These are phyloP conservation scores for Akebia trifoliata DNA, from an alignment of 164 flowering plant genomes.

Conservation along the genomic window DNA sequence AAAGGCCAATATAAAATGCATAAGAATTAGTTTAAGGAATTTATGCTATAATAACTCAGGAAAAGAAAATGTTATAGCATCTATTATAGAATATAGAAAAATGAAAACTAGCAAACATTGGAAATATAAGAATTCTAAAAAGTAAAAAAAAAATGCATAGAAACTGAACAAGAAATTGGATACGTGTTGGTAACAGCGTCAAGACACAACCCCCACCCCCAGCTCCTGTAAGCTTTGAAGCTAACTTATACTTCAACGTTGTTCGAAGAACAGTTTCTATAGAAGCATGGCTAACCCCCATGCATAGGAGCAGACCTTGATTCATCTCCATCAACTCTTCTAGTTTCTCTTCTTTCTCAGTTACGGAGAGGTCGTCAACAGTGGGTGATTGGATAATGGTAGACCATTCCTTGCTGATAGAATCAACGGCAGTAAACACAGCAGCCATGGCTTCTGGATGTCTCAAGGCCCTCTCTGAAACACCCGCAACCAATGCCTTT, in stretches of 20 bases:
- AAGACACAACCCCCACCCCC: slow-evolving; percentile 99
- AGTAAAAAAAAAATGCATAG: slow-evolving; percentile 1
- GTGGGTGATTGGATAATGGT: slow-evolving; percentile 56
- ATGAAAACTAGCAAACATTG: background rate
- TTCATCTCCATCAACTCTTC: slow-evolving; percentile 95
- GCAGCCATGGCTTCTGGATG: slow-evolving; percentile 74
- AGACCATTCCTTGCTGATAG: slow-evolving; percentile 78
- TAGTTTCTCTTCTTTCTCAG: slow-evolving; percentile 71
- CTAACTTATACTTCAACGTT: slow-evolving; percentile 72
- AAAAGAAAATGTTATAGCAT: background rate
- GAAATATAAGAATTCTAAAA: background rate
- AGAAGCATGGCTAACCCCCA: slow-evolving; percentile 95
- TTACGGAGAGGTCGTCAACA: slow-evolving; percentile 53
- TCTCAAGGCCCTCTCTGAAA: slow-evolving; percentile 70
- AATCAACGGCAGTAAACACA: slow-evolving; percentile 83
- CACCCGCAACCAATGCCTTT: slow-evolving; percentile 90
- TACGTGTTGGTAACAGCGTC: slow-evolving; percentile 84
- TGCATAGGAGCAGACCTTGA: slow-evolving; percentile 90
- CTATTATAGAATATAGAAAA: background rate
- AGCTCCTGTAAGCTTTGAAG: slow-evolving; percentile 92
- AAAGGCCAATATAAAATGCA: too few relatives aligned
- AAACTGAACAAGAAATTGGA: slow-evolving; percentile 30
- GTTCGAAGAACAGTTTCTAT: slow-evolving; percentile 85
- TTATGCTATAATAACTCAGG: too few relatives aligned
- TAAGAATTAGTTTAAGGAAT: too few relatives aligned